Evolutionary conservation across 371 early-diverging fungal species (phyloP).

Genomic region (Batrachochytrium dendrobatidis): DNA sequence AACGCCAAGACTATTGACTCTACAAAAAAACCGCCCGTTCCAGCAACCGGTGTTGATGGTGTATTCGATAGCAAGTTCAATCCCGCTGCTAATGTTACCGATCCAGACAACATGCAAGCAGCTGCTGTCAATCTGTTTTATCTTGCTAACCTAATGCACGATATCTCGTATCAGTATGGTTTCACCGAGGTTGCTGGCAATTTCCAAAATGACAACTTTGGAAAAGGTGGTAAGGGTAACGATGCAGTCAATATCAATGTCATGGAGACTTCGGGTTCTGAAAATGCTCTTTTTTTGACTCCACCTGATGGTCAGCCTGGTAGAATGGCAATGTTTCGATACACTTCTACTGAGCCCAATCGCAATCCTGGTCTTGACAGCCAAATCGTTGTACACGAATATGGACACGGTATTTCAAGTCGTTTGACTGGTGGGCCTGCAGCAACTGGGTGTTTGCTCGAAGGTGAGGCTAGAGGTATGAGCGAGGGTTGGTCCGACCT

Average conservation of each 20-base stretch:
- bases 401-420: slow-evolving; percentile 37
- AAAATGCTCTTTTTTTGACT: slow-evolving; percentile 38
- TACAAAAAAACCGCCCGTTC: not conserved
- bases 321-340: slow-evolving; percentile 32
- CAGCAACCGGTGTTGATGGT: not conserved
- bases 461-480: slow-evolving; percentile 25
- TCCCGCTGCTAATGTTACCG: slow-evolving; percentile 5
- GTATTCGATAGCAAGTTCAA: slow-evolving; percentile 8
- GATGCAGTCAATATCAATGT: slow-evolving; percentile 64
- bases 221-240: slow-evolving; percentile 54
- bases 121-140: slow-evolving; percentile 29
- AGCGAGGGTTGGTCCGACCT: slow-evolving; percentile 36
- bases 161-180: slow-evolving; percentile 35
- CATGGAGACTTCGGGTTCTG: slow-evolving; percentile 22
- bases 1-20: slow-evolving; percentile 11
- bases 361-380: slow-evolving; percentile 37
- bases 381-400: slow-evolving; percentile 39
- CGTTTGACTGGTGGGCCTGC: slow-evolving; percentile 35
- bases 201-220: slow-evolving; percentile 32
- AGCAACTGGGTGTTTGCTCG: slow-evolving; percentile 24
- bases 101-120: slow-evolving; percentile 14
- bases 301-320: slow-evolving; percentile 32
- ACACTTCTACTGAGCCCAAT: slow-evolving; percentile 13
- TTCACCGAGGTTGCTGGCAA: slow-evolving; percentile 42
- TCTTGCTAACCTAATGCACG: slow-evolving; percentile 31